Conservation (phyloP, 176 grass and related monocot genomes). For the Oryza glaberrima region DNA sequence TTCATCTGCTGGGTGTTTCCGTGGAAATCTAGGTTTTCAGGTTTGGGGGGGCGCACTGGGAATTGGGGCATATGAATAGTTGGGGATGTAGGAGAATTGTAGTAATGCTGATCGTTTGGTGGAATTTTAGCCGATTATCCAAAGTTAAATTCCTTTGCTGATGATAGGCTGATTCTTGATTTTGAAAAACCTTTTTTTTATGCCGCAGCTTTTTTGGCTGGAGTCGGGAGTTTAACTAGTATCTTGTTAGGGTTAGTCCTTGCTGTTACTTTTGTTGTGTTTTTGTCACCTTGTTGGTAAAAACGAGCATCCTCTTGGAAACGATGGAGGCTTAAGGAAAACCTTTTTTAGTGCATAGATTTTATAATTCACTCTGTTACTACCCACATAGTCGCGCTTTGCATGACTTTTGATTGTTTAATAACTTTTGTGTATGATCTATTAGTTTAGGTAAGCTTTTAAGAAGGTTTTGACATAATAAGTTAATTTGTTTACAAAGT, state of each 20-base stretch:
- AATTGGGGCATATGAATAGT: neutral
- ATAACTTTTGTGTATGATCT: too few relatives aligned
- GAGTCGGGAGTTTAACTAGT: neutral
- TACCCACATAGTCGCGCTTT: too few relatives aligned
- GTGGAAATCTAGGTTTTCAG: neutral
- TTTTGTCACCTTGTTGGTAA: neutral
- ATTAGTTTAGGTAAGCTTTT: too few relatives aligned
- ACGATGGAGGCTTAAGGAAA: neutral
- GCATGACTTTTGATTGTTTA: too few relatives aligned
- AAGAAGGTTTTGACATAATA: too few relatives aligned
- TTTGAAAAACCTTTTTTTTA: neutral
- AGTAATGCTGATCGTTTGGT: neutral
- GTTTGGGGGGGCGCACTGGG: neutral
- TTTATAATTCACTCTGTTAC: neutral
- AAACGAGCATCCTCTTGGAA: neutral
- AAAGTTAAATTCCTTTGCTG: neutral
- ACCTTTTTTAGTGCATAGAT: neutral
- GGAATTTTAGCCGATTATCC: neutral
- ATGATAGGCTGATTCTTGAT: neutral
- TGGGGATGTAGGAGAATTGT: constrained; percentile 13
- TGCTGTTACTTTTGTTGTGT: neutral
- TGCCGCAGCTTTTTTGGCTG: neutral
- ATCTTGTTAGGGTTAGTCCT: neutral
- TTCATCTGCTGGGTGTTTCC: neutral
- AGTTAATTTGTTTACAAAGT: too few relatives aligned